Evolutionary conservation across 495 filamentous ascomycete species (phyloP).

Genomic region (Daldinia concentrica): DNA sequence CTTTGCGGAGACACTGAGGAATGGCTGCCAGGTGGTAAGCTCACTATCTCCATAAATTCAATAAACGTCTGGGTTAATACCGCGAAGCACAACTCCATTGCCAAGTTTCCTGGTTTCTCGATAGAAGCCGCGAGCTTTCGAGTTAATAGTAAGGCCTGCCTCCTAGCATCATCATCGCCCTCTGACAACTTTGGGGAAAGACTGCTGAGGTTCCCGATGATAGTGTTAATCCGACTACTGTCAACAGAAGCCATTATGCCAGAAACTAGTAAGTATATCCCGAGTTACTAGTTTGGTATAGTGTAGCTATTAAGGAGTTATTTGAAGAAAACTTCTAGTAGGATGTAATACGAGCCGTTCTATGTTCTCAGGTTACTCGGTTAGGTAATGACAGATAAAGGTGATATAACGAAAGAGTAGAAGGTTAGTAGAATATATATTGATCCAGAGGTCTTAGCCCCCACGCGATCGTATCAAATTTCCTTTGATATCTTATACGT

Average conservation of each 20-base stretch:
- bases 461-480: neutral
- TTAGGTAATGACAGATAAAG: neutral
- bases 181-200: neutral
- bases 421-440: neutral
- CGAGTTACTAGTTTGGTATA: neutral
- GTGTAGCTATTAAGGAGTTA: too few species aligned
- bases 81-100: constrained; percentile 26
- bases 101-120: constrained; percentile 35
- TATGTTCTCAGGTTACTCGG: neutral
- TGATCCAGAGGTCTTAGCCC: neutral
- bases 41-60: neutral
- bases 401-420: neutral
- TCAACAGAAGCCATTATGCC: neutral
- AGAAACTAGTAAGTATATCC: neutral
- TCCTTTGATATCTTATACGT: neutral
- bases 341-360: neutral
- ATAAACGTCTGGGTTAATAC: constrained; percentile 12
- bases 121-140: constrained; percentile 23
- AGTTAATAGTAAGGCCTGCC: constrained; percentile 31
- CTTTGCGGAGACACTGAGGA: constrained; percentile 21
- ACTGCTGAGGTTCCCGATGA: constrained; percentile 18
- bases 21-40: constrained; percentile 22
- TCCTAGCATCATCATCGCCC: constrained; percentile 10
- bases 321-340: too few species aligned
- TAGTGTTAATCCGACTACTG: neutral